Evolutionary conservation across 805 yeast species (phyloP), one percentile per base, ranked within the genome.

Genomic region (Sugiyamaella qingdaonensis): DNA sequence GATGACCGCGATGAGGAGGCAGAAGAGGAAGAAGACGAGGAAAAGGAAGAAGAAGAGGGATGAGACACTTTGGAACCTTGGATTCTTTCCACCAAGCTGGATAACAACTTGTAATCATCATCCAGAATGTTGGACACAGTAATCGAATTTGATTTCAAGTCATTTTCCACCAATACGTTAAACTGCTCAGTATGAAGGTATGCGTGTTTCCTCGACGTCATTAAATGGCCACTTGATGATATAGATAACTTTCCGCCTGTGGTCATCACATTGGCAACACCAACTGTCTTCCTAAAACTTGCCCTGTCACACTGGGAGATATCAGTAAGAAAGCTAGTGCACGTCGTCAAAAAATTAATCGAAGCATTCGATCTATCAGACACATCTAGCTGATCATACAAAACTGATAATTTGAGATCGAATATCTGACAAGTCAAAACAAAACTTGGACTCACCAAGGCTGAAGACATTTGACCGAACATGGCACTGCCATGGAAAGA

Each of bases 81-180:
- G 36, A 47, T 21, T 29, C n/a, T n/a, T 10, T 18, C 11, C 33
- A 21, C 9, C 21, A 32, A n/a, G 29, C 21, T 8, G 4, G 18
- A 16, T 10, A 46, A n/a, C 21, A 46, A 13, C n/a, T 14, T 27
- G n/a, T 31, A 31, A 21, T 46, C 49, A 10, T 32, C 49, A 9
- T 32, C 33, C 41, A 46, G 39, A 18, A 46, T 19, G 7, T 33
- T 46, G 9, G 13, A 4, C 11, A 9, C 37, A 31, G 29, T 46
- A 11, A 10, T 19, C 7, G 41, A 14, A 27, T 27, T 14, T 8
- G 29, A 14, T 19, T 36, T 18, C 4, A 35, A 13, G 14, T 11
- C 47, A 11, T n/a, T 33, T 29, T 52, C 48, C 14, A n/a, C 19
- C 48, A 50, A 42, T 41, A 24, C 55, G 45, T 35, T n/a, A 29